Base-by-base conservation (phyloP, 768 basidiomycete species). In the Tulasnella sp. region DNA sequence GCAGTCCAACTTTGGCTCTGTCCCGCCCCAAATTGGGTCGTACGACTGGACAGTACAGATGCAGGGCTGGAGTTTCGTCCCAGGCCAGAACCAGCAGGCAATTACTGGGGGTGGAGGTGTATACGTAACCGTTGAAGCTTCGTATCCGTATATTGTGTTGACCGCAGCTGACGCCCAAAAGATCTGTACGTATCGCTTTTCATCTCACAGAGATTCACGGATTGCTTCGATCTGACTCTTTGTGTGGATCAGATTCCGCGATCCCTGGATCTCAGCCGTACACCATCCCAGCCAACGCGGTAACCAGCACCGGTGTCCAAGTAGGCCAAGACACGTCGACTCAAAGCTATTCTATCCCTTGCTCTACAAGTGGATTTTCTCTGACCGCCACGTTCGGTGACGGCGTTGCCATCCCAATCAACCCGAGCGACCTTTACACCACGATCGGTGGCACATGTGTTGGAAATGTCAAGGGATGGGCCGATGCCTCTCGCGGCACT, bases 131-230 rank as follows among this genome's bases (percentile, higher is more conserved):
- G 34, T 76, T 19, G 75, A 76, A 40, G 34, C 67, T 34, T 68
- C 75, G 37, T 76, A 76, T 76, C 75, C 75, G 9, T 76, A 76
- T n/a, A 76, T 76, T 29, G 36, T 76, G 25, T 70, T 76, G 42
- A 38, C 75, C 1, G 25, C 25, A 31, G 36, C 67, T n/a, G 75
- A 76, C 37, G 75, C 75, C 9, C 39, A 67, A 5, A 70, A 37
- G 29, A 70, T 76, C 19, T 76, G 75, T 76, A 45, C 19, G 75
- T 76, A 5, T 3, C 5, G 22, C 36, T 39, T 39, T 0, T 38
- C 34, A 22, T n/a, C 2, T 22, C 52, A 3, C 7, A 22, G 45
- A 22, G 17, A 19, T 67, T 64, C 34, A 31, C 7, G 22, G 37
- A 11, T 22, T 9, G 73, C 6, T 64, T n/a, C 14, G 36, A 25